These are phyloP conservation scores for Arthrinium phaeospermum DNA, from an alignment of 2,329 filamentous ascomycete species.

Conservation along the genomic window DNA sequence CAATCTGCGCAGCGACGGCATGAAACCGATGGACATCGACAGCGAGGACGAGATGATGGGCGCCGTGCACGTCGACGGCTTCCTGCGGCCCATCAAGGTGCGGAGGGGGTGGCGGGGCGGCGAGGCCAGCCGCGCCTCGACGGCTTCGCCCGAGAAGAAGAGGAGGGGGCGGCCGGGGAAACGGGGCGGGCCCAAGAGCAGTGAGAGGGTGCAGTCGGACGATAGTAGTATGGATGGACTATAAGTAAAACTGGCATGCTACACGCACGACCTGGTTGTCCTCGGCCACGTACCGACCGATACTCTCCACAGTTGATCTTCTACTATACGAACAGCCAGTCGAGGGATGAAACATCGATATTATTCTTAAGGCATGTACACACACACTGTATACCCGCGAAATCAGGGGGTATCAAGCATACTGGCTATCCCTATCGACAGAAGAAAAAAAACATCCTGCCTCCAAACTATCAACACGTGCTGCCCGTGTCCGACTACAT, in stretches of 20 bases:
- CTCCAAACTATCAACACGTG: not conserved
- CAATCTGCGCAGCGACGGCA: conserved; percentile 30
- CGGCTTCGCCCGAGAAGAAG: not conserved
- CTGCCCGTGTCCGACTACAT: conserved; percentile 6
- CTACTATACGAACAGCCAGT: not conserved
- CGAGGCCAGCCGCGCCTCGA: conserved; percentile 34
- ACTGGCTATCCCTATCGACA: conserved; percentile 26
- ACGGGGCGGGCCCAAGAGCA: conserved; percentile 24
- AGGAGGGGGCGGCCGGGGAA: conserved; percentile 18
- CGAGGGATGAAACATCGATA: not conserved
- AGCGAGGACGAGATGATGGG: conserved; percentile 63
- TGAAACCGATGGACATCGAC: conserved; percentile 36
- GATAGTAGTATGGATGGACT: conserved; percentile 10
- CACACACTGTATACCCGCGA: not conserved
- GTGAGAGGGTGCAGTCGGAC: conserved; percentile 11
- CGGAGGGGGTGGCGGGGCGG: conserved; percentile 54
- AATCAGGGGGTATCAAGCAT: conserved; percentile 32
- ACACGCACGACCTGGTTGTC: not conserved
- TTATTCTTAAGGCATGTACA: conserved; percentile 7
- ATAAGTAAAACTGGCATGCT: not conserved
- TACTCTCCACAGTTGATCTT: not conserved
- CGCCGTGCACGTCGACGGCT: conserved; percentile 72
- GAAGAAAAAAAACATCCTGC: conserved; percentile 24
- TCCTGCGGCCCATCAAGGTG: conserved; percentile 60
- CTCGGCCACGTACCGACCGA: not conserved